Conservation (phyloP, 495 filamentous ascomycete species). For the Ramalina intermedia region DNA sequence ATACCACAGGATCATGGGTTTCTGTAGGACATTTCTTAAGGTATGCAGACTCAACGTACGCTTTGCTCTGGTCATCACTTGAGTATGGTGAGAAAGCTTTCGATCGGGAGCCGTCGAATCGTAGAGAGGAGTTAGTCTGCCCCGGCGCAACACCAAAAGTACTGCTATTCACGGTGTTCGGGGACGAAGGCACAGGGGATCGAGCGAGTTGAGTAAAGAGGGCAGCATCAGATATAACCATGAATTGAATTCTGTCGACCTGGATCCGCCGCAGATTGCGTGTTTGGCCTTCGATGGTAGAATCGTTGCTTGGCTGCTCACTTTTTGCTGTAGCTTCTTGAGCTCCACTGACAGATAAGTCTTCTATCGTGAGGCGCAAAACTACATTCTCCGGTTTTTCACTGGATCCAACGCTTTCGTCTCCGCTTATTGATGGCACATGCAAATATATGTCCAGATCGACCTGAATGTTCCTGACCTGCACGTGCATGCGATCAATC, state of each 20-base stretch:
- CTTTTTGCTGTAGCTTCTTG: conserved; percentile 24
- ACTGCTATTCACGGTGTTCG: conserved; percentile 36
- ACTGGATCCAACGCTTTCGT: background rate
- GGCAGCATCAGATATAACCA: conserved; percentile 56
- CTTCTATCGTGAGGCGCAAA: conserved; percentile 49
- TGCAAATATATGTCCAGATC: conserved; percentile 37
- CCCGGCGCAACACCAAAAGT: conserved; percentile 14
- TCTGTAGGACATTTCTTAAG: no score
- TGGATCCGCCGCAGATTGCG: conserved; percentile 52
- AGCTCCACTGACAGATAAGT: conserved; percentile 52
- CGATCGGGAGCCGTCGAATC: conserved; percentile 14
- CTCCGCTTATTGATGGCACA: conserved; percentile 6
- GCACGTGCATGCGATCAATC: conserved; percentile 60
- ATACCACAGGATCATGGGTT: no score
- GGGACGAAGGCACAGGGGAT: conserved; percentile 47
- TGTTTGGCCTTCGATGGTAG: conserved; percentile 6
- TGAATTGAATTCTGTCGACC: conserved; percentile 45
- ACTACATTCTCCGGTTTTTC: conserved; percentile 37
- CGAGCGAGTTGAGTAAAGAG: conserved; percentile 53
- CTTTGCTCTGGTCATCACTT: no score
- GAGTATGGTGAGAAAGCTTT: no score
- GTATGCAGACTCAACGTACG: no score
- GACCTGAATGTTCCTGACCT: conserved; percentile 49
- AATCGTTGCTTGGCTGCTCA: background rate
- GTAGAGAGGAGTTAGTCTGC: conserved; percentile 17